Conservation (phyloP, 768 basidiomycete species). For the Udeniomyces megalosporus region DNA sequence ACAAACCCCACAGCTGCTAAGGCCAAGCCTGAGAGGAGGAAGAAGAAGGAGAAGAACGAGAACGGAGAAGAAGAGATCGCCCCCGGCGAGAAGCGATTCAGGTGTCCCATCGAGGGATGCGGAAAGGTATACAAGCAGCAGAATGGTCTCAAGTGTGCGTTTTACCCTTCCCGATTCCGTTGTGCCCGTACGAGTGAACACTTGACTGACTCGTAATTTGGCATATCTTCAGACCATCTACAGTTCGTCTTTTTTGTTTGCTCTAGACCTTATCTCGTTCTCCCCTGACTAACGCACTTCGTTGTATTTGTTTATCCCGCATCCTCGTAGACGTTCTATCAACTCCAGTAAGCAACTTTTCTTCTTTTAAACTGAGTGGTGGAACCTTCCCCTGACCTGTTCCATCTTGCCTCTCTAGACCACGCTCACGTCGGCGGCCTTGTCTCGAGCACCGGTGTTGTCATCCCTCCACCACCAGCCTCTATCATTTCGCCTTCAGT, state of each 20-base stretch:
- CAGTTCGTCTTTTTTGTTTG: not conserved
- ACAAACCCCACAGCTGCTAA: not conserved
- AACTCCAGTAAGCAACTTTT: conserved; percentile 1
- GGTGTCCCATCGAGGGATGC: conserved; percentile 27
- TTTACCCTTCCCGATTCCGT: not conserved
- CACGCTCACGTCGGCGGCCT: conserved; percentile 13
- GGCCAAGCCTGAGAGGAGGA: conserved; percentile 3
- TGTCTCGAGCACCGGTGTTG: not conserved
- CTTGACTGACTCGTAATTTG: too few species aligned
- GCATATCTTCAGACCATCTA: conserved; percentile 4
- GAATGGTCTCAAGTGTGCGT: conserved; percentile 26
- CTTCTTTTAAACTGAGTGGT: too few species aligned
- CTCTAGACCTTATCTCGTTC: not conserved
- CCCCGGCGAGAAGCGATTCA: conserved; percentile 58
- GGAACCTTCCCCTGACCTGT: too few species aligned
- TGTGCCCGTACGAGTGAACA: too few species aligned
- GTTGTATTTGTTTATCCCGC: not conserved
- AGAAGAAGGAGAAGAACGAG: conserved; percentile 4
- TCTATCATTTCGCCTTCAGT: not conserved
- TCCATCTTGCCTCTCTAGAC: too few species aligned
- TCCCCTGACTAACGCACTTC: not conserved
- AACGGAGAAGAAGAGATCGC: conserved; percentile 3
- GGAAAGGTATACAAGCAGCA: conserved; percentile 29
- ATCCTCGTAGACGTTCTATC: conserved; percentile 7
- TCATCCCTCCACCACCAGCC: not conserved